Conservation (phyloP, 495 filamentous ascomycete genomes). For the Ramalina intermedia region DNA sequence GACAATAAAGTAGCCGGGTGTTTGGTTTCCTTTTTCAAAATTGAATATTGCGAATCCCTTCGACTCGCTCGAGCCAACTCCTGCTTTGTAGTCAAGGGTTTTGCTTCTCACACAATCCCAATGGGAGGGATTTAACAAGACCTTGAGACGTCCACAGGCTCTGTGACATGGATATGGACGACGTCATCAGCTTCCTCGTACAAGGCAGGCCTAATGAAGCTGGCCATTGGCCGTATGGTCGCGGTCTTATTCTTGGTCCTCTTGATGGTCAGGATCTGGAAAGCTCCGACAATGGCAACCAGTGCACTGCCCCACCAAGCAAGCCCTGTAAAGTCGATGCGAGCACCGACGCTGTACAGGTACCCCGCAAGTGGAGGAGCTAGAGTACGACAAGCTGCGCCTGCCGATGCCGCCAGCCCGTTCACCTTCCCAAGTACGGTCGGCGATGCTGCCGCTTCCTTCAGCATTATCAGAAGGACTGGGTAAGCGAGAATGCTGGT, state of each 20-base stretch:
- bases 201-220: conserved; percentile 10
- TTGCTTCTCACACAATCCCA: no score
- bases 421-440: conserved; percentile 64
- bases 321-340: conserved; percentile 54
- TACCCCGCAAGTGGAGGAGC: conserved; percentile 64
- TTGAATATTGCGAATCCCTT: no score
- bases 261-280: conserved; percentile 54
- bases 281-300: conserved; percentile 52
- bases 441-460: conserved; percentile 59
- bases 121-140: neutral
- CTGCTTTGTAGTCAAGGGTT: no score
- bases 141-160: neutral
- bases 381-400: conserved; percentile 61
- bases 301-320: conserved; percentile 65
- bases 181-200: conserved; percentile 5
- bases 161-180: conserved; percentile 7
- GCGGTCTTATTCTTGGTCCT: conserved; percentile 31
- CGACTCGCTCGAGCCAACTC: no score
- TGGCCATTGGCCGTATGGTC: conserved; percentile 18
- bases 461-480: conserved; percentile 67
- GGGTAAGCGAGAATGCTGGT: conserved; percentile 67
- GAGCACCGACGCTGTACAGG: conserved; percentile 53
- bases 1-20: no score
- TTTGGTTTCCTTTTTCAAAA: no score
- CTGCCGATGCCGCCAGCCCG: conserved; percentile 64